These are phyloP conservation scores for Taphrina flavorubra DNA, from an alignment of 1,139 yeast genomes.

Conservation along the genomic window DNA sequence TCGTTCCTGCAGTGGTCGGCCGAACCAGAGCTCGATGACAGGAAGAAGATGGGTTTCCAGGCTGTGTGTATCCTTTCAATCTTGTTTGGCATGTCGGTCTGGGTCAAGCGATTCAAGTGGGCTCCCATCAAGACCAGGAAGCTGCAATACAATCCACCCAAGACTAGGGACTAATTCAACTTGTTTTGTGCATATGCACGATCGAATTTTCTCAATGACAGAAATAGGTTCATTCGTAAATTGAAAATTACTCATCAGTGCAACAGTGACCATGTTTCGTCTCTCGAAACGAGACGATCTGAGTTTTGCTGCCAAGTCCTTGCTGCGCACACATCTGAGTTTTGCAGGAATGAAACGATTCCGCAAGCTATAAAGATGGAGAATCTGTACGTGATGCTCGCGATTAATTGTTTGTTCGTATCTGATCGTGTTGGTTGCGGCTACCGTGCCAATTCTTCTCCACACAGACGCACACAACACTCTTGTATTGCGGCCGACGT, in stretches of 20 bases:
- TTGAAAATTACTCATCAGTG: neutral
- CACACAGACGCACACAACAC: neutral
- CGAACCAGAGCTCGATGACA: slow-evolving; percentile 98
- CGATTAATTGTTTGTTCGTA: neutral
- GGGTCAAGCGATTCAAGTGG: slow-evolving; percentile 99
- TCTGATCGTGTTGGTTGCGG: slow-evolving; percentile 5
- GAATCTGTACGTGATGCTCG: too few relatives aligned
- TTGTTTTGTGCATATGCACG: too few relatives aligned
- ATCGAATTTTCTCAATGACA: too few relatives aligned
- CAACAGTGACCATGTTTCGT: neutral
- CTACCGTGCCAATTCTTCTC: neutral
- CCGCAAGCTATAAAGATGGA: too few relatives aligned
- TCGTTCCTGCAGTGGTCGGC: slow-evolving; percentile 97
- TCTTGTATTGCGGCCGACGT: neutral
- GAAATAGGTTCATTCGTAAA: neutral
- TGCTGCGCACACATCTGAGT: too few relatives aligned
- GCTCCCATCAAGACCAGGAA: slow-evolving; percentile 93
- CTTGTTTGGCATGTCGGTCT: slow-evolving; percentile 79
- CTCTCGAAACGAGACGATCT: too few relatives aligned
- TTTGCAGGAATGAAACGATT: too few relatives aligned
- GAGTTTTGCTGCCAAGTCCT: too few relatives aligned
- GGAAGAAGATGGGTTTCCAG: slow-evolving; percentile 96
- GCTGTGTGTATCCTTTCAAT: slow-evolving; percentile 81
- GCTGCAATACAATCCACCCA: slow-evolving; percentile 66
- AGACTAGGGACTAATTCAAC: slow-evolving; percentile 13